These are phyloP conservation scores for Lathyrus oleraceus DNA, from an alignment of 306 rosid genomes.

Conservation along the genomic window DNA sequence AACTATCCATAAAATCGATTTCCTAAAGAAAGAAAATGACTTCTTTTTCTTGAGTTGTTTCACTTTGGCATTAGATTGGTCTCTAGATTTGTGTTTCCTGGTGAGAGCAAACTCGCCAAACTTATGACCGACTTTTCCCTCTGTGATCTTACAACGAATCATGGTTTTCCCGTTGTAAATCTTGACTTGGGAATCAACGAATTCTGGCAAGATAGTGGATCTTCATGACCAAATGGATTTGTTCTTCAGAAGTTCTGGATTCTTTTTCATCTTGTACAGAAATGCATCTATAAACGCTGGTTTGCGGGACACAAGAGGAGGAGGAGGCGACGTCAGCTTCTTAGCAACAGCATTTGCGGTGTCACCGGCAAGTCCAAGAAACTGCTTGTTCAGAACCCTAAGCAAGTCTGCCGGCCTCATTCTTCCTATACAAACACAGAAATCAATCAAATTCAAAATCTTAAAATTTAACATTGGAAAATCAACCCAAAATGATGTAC, in stretches of 20 bases:
- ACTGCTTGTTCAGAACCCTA: conserved; percentile 36
- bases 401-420: conserved; percentile 40
- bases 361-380: conserved; percentile 31
- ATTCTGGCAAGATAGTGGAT: conserved; percentile 45
- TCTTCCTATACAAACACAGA: conserved; percentile 31
- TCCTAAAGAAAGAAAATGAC: conserved; percentile 13
- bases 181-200: conserved; percentile 40
- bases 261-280: conserved; percentile 42
- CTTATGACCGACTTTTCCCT: conserved; percentile 49
- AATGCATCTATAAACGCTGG: conserved; percentile 40
- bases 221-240: conserved; percentile 47
- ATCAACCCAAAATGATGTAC: background rate
- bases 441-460: background rate
- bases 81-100: conserved; percentile 44
- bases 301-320: conserved; percentile 23
- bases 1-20: background rate
- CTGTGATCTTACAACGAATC: conserved; percentile 40
- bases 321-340: conserved; percentile 14
- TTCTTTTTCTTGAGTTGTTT: conserved; percentile 46
- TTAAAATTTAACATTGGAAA: background rate
- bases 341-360: conserved; percentile 4
- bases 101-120: conserved; percentile 50
- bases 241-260: conserved; percentile 36
- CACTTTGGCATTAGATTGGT: conserved; percentile 37
- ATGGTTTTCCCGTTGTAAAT: conserved; percentile 48